These are phyloP conservation scores for Oryza officinalis DNA, from an alignment of 176 grass and related monocot species.

Conservation along the genomic window DNA sequence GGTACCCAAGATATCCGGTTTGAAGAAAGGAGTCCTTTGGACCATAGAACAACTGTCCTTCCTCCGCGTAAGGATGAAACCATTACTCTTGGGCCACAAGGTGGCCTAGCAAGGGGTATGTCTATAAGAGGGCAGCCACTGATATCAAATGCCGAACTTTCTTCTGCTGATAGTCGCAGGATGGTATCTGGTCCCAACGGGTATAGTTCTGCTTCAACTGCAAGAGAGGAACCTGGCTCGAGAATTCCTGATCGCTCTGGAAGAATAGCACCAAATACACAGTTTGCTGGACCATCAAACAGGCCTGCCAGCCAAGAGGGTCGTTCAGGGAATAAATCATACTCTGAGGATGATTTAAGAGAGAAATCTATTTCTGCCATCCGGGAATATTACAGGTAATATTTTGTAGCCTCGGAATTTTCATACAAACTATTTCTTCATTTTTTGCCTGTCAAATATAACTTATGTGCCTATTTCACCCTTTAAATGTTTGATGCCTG, in stretches of 20 bases:
- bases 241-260: constrained; percentile 55
- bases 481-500: not conserved
- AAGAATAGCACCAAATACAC: constrained; percentile 38
- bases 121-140: constrained; percentile 72
- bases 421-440: not conserved
- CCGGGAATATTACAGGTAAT: constrained; percentile 88
- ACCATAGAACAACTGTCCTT: constrained; percentile 60
- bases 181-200: constrained; percentile 55
- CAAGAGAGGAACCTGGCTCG: constrained; percentile 42
- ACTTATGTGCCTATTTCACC: not conserved
- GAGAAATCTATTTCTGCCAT: constrained; percentile 85
- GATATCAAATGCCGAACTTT: constrained; percentile 47
- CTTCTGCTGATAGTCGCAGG: constrained; percentile 55
- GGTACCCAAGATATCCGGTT: constrained; percentile 67
- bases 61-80: constrained; percentile 71
- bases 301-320: constrained; percentile 52
- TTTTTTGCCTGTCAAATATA: not conserved
- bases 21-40: constrained; percentile 70
- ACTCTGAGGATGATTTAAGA: constrained; percentile 58
- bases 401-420: not conserved
- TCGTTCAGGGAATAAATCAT: constrained; percentile 53
- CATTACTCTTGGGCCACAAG: constrained; percentile 85
- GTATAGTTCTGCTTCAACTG: constrained; percentile 45
- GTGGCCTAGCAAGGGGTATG: constrained; percentile 84
- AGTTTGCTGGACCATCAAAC: constrained; percentile 53